Conservation (phyloP, 1,284 basidiomycete genomes). For the Trichosporon coremiiforme region DNA sequence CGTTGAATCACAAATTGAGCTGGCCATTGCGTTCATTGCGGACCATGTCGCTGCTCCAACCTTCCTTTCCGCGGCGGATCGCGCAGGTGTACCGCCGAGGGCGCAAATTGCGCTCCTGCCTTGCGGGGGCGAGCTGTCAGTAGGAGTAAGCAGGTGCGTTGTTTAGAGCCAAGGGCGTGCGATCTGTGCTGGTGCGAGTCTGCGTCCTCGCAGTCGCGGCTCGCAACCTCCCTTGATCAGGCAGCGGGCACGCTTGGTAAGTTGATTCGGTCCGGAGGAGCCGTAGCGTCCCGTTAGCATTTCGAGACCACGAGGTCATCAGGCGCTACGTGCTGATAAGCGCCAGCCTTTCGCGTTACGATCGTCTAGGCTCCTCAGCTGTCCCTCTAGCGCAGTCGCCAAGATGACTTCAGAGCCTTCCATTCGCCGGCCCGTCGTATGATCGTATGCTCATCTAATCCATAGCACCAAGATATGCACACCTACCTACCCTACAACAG, state of each 20-base stretch:
- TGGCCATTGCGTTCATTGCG: not conserved
- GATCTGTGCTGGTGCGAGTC: not conserved
- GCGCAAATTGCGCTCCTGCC: not conserved
- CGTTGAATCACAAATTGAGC: not conserved
- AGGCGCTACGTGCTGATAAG: not conserved
- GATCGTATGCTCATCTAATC: not conserved
- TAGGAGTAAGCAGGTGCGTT: not conserved
- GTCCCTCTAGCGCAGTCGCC: no score
- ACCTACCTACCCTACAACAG: slow-evolving; percentile 26
- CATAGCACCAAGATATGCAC: not conserved
- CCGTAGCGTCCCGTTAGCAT: no score
- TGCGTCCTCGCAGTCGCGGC: not conserved
- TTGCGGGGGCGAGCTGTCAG: not conserved
- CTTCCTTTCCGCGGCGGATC: not conserved
- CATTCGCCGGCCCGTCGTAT: no score
- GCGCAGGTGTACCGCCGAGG: not conserved
- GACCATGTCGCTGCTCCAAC: slow-evolving; percentile 6
- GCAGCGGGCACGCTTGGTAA: not conserved
- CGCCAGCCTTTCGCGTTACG: not conserved
- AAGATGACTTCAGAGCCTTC: no score
- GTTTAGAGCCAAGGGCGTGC: not conserved
- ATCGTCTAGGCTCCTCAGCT: no score
- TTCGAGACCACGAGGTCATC: not conserved
- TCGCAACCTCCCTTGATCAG: not conserved
- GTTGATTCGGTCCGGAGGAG: not conserved